Evolutionary conservation across 140 eudicot species (phyloP).

Genomic region (Cichorium intybus): DNA sequence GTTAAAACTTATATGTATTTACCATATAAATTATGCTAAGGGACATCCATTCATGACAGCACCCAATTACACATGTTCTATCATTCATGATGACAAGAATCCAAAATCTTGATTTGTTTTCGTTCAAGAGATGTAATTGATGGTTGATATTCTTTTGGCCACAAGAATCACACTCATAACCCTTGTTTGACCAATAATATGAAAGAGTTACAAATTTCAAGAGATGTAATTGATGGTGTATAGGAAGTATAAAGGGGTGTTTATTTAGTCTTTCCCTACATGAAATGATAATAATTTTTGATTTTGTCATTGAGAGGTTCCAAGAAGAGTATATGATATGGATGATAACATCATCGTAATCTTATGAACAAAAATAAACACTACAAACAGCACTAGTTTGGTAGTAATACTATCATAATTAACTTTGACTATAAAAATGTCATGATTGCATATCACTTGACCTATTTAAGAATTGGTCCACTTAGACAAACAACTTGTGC

Average conservation of each 20-base stretch:
- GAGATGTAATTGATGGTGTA: too few relatives aligned
- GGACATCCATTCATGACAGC: background rate
- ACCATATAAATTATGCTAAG: background rate
- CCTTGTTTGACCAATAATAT: constrained; percentile 12
- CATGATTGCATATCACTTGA: constrained; percentile 26
- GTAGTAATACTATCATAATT: constrained; percentile 14
- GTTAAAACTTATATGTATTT: background rate
- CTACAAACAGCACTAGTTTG: constrained; percentile 4
- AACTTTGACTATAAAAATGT: constrained; percentile 25
- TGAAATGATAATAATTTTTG: constrained; percentile 20
- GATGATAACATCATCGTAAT: constrained; percentile 21
- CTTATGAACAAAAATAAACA: constrained; percentile 20
- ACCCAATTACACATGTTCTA: background rate
- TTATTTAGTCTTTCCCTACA: too few relatives aligned
- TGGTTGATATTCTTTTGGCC: constrained; percentile 17
- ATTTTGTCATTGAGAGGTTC: background rate
- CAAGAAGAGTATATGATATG: background rate
- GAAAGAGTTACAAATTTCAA: constrained; percentile 1
- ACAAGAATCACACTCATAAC: constrained; percentile 8
- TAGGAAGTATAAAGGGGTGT: too few relatives aligned
- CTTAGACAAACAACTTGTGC: constrained; percentile 9
- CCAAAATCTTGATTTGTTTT: background rate
- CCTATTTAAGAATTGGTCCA: constrained; percentile 21
- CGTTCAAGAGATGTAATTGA: background rate
- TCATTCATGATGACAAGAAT: background rate